Evolutionary conservation across 2,329 filamentous ascomycete species (phyloP), one percentile per base, ranked within the genome.

Genomic region (Alternaria sp.): DNA sequence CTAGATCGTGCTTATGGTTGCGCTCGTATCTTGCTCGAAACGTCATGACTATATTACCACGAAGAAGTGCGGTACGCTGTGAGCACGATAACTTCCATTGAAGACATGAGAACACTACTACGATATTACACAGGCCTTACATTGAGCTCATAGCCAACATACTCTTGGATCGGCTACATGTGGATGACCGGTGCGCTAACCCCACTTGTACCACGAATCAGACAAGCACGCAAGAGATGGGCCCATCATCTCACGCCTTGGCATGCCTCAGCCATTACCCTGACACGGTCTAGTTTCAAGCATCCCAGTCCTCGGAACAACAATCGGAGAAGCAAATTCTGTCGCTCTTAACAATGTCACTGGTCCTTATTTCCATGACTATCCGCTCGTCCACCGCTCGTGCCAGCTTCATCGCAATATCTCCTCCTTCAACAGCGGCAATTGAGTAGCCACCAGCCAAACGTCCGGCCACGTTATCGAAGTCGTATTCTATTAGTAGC

Each of bases 181-280:
- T 21, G 41, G 41, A 41, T 48, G 46, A 36, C 42, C 21, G 36
- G 41, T 29, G 28, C 21, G 17, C 41, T 13, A 13, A 24, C 41
- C 33, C 51, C 39, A 50, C 37, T 14, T 24, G 26, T 40, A 58
- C 56, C 51, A 50, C 33, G 45, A 49, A 39, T 40, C 40, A 45
- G 34, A 41, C 51, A 44, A 54, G 42, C 51, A 44, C 24, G 36
- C 37, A 50, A 45, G 33, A 46, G 33, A 45, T 45, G 40, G 33
- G 8, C 33, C 51, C 26, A 17, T 29, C 45, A 37, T 44, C 45
- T 45, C 17, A 44, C 36, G 40, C 51, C 56, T 55, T 58, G 56
- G 51, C 56, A 37, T 33, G 37, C 37, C 44, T 45, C 24, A 55
- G 36, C 51, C 37, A 28, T 36, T 33, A 33, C 31, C 33, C 21